Evolutionary conservation across 164 flowering plant genomes (phyloP).

Genomic region (Houttuynia cordata): DNA sequence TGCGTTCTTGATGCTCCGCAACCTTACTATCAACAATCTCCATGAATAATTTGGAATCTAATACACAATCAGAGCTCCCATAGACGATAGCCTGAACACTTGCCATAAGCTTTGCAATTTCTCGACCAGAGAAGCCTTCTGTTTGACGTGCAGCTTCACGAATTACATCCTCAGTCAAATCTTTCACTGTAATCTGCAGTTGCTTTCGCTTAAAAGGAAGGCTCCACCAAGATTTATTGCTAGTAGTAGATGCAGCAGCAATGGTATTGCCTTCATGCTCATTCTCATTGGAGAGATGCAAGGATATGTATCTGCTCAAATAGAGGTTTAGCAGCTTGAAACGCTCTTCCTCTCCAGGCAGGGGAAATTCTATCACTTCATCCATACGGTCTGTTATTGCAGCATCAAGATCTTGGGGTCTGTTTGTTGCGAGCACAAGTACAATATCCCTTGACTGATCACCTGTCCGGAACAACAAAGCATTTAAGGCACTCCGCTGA

Average conservation of each 20-base stretch:
- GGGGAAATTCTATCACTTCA: conserved; percentile 93
- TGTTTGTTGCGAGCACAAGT: too few species aligned
- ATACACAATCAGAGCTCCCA: conserved; percentile 65
- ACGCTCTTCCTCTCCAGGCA: conserved; percentile 86
- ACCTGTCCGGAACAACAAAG: too few species aligned
- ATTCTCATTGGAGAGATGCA: neutral
- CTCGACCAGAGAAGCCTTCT: conserved; percentile 94
- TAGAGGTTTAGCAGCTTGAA: conserved; percentile 66
- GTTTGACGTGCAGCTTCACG: conserved; percentile 68
- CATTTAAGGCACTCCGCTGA: too few species aligned
- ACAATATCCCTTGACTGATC: too few species aligned
- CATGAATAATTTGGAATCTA: conserved; percentile 59
- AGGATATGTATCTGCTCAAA: conserved; percentile 45
- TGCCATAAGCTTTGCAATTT: conserved; percentile 88
- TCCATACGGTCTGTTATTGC: conserved; percentile 87
- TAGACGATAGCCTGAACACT: conserved; percentile 86
- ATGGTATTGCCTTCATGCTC: neutral
- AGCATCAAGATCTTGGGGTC: too few species aligned
- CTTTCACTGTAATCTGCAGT: conserved; percentile 47
- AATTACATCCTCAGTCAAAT: conserved; percentile 64
- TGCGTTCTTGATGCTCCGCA: conserved; percentile 65
- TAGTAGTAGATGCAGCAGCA: conserved; percentile 9
- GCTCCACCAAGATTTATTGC: conserved; percentile 20
- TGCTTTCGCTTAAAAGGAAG: conserved; percentile 29
- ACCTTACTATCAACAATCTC: conserved; percentile 87